Conservation (phyloP, 2,329 filamentous ascomycete species). For the Xylaria sp. region DNA sequence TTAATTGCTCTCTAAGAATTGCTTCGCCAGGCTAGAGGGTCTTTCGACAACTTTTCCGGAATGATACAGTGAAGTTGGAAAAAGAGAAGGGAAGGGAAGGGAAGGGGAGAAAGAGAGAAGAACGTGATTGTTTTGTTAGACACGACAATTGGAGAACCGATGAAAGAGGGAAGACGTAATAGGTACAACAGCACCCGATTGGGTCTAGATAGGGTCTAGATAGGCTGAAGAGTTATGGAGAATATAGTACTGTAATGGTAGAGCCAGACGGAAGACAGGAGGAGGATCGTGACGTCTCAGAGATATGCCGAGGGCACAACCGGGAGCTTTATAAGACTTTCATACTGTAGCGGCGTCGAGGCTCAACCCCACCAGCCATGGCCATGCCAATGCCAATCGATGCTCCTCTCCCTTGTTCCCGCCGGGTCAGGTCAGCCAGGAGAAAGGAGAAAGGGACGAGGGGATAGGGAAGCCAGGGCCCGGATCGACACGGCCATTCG, state of each 20-base stretch:
- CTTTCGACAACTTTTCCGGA: neutral
- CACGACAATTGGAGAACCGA: slow-evolving; percentile 8
- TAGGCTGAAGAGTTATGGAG: slow-evolving; percentile 5
- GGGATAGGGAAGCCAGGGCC: neutral
- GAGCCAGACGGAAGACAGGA: neutral
- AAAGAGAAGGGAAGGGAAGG: neutral
- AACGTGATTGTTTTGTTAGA: neutral
- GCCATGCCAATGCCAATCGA: neutral
- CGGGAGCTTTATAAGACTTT: slow-evolving; percentile 27
- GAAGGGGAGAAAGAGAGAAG: neutral
- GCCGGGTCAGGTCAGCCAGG: no score
- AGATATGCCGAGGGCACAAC: slow-evolving; percentile 32
- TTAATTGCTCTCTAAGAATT: neutral
- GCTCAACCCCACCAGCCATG: slow-evolving; percentile 7
- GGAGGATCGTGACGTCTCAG: slow-evolving; percentile 23
- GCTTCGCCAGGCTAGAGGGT: neutral
- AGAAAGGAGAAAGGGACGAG: no score
- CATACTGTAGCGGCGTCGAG: neutral
- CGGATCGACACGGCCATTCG: slow-evolving; percentile 1
- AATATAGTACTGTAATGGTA: neutral
- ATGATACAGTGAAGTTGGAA: neutral
- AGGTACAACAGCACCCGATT: slow-evolving; percentile 6
- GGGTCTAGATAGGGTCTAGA: slow-evolving; percentile 6
- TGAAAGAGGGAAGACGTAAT: slow-evolving; percentile 20
- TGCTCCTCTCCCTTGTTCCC: neutral